phyloP scores from a whole-genome alignment of 225 moss, liverwort and hornwort species.

The Sphagnum tenellum region DNA sequence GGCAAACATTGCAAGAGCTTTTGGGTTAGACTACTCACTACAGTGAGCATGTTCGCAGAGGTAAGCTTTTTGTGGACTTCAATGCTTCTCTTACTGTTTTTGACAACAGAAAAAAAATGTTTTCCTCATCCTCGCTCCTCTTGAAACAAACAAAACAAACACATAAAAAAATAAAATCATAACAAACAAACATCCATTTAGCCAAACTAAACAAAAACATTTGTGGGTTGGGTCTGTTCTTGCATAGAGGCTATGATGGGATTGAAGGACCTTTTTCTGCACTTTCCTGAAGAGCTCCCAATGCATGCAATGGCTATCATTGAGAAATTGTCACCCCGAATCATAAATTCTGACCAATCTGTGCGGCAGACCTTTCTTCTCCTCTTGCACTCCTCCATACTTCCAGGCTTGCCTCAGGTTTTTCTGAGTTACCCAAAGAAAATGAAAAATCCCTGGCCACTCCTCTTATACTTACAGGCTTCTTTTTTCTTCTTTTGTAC shows the following conservation, averaged over 20 bases:
- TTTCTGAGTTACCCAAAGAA: not conserved
- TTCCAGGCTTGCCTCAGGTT: conserved; percentile 86
- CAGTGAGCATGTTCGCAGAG: conserved; percentile 84
- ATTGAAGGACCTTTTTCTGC: conserved; percentile 68
- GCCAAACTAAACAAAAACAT: not conserved
- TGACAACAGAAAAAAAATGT: no score
- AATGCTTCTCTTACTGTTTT: no score
- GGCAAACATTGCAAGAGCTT: conserved; percentile 86
- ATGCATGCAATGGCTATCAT: conserved; percentile 73
- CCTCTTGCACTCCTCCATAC: conserved; percentile 62
- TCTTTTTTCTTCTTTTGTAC: no score
- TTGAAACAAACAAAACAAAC: not conserved
- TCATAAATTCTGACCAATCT: conserved; percentile 72
- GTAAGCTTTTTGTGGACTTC: conserved; percentile 15
- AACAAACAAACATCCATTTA: not conserved
- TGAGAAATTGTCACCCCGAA: conserved; percentile 79
- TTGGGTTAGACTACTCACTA: conserved; percentile 84
- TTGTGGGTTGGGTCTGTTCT: not conserved
- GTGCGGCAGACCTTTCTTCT: conserved; percentile 72
- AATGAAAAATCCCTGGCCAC: not conserved
- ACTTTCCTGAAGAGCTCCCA: conserved; percentile 66
- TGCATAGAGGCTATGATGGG: conserved; percentile 75
- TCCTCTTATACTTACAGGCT: no score
- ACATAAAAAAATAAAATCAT: no score
- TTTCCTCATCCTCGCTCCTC: not conserved